phyloP scores from a whole-genome alignment of 306 rosid genomes.

The Sphenostylis stenocarpa region DNA sequence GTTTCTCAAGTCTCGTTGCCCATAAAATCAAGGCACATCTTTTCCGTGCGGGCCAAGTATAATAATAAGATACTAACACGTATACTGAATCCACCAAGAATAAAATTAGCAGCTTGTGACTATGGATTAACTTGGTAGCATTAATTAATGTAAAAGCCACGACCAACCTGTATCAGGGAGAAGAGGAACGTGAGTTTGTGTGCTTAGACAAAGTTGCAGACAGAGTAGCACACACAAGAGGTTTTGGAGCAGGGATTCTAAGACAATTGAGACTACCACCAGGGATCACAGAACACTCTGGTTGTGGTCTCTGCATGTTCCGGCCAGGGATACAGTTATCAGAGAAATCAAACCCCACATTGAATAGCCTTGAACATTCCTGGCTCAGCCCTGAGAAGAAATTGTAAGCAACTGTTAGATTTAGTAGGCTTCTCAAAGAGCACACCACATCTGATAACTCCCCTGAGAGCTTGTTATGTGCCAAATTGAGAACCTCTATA shows the following conservation, averaged over 20 bases:
- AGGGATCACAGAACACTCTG: slow-evolving; percentile 78
- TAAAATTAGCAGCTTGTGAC: slow-evolving; percentile 26
- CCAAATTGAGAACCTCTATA: slow-evolving; percentile 76
- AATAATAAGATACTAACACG: neutral
- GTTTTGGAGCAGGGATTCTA: slow-evolving; percentile 68
- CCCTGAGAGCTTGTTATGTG: slow-evolving; percentile 84
- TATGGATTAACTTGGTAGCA: slow-evolving; percentile 23
- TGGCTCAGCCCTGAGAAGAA: slow-evolving; percentile 84
- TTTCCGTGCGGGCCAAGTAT: slow-evolving; percentile 21
- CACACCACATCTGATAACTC: slow-evolving; percentile 71
- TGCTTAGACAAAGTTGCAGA: neutral
- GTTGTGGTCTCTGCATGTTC: slow-evolving; percentile 77
- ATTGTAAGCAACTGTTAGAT: slow-evolving; percentile 76
- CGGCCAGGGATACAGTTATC: slow-evolving; percentile 82
- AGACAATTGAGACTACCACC: slow-evolving; percentile 75
- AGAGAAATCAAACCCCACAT: slow-evolving; percentile 80
- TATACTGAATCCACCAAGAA: slow-evolving; percentile 29
- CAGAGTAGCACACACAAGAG: slow-evolving; percentile 61
- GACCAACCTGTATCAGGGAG: slow-evolving; percentile 49
- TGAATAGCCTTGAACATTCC: slow-evolving; percentile 55
- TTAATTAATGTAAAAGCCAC: slow-evolving; percentile 30
- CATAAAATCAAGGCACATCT: slow-evolving; percentile 20
- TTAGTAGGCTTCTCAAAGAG: slow-evolving; percentile 53
- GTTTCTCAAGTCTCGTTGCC: neutral
- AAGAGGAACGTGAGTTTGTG: slow-evolving; percentile 31